These are phyloP conservation scores for Picea sitchensis DNA, from an alignment of 75 land plant genomes.

Conservation along the genomic window DNA sequence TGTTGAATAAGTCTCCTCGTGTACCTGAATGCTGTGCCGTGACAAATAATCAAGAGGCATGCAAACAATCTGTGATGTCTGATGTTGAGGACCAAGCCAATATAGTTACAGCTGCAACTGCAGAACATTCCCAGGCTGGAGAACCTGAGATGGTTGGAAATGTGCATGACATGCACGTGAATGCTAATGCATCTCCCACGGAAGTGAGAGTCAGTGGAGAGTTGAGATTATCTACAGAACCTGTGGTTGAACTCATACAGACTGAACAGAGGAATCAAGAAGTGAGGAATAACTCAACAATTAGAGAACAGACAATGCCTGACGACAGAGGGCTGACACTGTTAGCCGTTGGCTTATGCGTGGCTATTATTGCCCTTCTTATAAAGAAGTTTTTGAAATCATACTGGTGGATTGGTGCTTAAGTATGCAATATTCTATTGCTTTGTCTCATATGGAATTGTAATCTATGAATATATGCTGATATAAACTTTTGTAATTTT, in stretches of 20 bases:
- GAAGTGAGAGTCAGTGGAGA: constrained; percentile 8
- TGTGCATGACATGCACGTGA: constrained; percentile 19
- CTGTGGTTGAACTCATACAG: not conserved
- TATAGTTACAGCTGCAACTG: constrained; percentile 5
- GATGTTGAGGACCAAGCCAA: constrained; percentile 14
- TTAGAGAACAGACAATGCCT: constrained; percentile 25
- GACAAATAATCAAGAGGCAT: constrained; percentile 3
- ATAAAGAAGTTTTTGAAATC: constrained; percentile 47
- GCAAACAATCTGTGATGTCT: not conserved
- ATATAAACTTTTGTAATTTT: too few species aligned
- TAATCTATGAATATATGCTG: too few species aligned
- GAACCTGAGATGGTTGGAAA: constrained; percentile 23
- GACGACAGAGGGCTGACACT: constrained; percentile 50
- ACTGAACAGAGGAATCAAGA: constrained; percentile 5
- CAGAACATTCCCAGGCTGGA: constrained; percentile 9
- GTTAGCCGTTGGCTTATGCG: constrained; percentile 49
- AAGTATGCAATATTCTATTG: not conserved
- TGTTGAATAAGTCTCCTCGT: constrained; percentile 67
- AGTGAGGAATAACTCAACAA: constrained; percentile 9
- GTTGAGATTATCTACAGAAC: not conserved
- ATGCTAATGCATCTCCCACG: constrained; percentile 20
- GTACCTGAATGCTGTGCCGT: constrained; percentile 30
- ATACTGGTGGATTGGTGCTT: constrained; percentile 18
- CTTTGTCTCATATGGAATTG: too few species aligned
- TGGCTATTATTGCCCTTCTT: constrained; percentile 57